Conservation (phyloP, 192 early-diverging fungal genomes). For the Coemansia sp. region DNA sequence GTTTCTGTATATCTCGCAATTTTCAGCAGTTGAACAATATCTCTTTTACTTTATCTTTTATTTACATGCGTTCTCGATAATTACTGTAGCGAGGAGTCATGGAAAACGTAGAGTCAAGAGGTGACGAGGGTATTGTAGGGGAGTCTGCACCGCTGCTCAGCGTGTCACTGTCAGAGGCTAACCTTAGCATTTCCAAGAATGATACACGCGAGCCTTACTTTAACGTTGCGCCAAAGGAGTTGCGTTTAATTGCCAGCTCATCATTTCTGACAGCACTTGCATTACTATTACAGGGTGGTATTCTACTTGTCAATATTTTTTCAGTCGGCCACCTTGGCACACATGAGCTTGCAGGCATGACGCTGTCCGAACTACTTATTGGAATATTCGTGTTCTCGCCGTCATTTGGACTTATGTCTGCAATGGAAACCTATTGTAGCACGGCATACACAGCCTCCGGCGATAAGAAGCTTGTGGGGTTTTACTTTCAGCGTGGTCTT, state of each 20-base stretch:
- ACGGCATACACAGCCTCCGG: slow-evolving; percentile 62
- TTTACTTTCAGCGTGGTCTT: slow-evolving; percentile 71
- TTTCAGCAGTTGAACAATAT: not conserved
- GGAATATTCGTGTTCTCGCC: slow-evolving; percentile 39
- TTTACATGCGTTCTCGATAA: not conserved
- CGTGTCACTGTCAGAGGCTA: slow-evolving; percentile 30
- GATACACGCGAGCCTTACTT: slow-evolving; percentile 33
- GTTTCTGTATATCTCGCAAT: not conserved
- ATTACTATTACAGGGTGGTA: slow-evolving; percentile 58
- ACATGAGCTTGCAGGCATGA: slow-evolving; percentile 61
- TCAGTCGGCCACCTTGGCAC: slow-evolving; percentile 60
- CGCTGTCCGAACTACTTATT: slow-evolving; percentile 61
- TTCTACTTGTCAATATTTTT: slow-evolving; percentile 63
- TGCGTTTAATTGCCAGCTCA: slow-evolving; percentile 32
- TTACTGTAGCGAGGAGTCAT: not conserved
- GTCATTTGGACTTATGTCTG: slow-evolving; percentile 62
- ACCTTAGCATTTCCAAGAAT: slow-evolving; percentile 32
- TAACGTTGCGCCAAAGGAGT: slow-evolving; percentile 20
- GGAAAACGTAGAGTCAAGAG: not conserved
- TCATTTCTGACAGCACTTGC: slow-evolving; percentile 28
- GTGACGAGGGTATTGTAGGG: not conserved
- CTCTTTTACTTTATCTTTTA: not conserved
- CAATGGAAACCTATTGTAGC: slow-evolving; percentile 66
- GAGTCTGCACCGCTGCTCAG: slow-evolving; percentile 27
- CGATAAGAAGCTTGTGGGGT: slow-evolving; percentile 59